Evolutionary conservation across 2,329 filamentous ascomycete genomes (phyloP).

Genomic region (Trichoderma arundinaceum): DNA sequence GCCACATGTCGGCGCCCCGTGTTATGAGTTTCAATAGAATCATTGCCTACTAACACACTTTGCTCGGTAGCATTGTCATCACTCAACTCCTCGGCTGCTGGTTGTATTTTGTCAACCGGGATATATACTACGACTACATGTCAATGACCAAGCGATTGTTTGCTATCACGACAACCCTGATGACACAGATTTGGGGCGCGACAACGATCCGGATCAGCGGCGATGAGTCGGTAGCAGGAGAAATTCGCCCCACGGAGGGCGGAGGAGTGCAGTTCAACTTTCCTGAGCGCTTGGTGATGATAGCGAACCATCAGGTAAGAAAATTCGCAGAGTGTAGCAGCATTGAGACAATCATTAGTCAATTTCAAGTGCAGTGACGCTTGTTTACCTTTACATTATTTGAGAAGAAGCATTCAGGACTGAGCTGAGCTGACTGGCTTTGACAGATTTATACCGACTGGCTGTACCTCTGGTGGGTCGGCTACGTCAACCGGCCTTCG

Average conservation of each 20-base stretch:
- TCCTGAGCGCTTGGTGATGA: constrained; percentile 79
- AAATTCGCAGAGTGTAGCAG: not conserved
- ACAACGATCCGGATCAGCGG: constrained; percentile 83
- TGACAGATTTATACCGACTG: constrained; percentile 81
- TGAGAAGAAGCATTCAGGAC: not conserved
- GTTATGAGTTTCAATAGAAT: not conserved
- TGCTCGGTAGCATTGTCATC: constrained; percentile 60
- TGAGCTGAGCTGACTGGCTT: constrained; percentile 16
- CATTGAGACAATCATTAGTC: not conserved
- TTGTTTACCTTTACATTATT: too few species aligned
- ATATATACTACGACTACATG: constrained; percentile 86
- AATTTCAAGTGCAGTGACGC: not conserved
- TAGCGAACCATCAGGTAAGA: constrained; percentile 83
- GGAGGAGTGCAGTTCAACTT: constrained; percentile 80
- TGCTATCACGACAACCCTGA: constrained; percentile 75
- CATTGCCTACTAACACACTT: constrained; percentile 29
- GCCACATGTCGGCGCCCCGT: not conserved
- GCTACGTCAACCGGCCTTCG: constrained; percentile 74
- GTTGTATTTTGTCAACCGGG: constrained; percentile 75
- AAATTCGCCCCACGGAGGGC: constrained; percentile 72
- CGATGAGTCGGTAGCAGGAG: constrained; percentile 76
- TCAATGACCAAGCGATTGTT: constrained; percentile 85
- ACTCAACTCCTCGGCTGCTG: constrained; percentile 79
- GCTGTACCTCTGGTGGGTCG: constrained; percentile 93
- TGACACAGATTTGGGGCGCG: constrained; percentile 88